These are phyloP conservation scores for Hypoxylon sp. DNA, from an alignment of 2,329 filamentous ascomycete species.

Conservation along the genomic window DNA sequence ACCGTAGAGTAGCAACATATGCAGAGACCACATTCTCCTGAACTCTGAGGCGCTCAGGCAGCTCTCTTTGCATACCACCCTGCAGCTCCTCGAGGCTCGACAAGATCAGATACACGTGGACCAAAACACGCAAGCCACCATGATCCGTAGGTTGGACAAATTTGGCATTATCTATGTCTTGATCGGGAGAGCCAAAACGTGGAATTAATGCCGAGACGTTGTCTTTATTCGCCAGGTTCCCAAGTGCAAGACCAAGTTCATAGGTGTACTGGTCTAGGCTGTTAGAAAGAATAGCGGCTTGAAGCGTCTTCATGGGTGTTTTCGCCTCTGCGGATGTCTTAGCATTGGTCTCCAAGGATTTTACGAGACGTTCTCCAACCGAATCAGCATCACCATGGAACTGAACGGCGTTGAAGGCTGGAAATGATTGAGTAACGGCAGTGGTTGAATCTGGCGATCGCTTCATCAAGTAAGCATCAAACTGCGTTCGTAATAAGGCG, in stretches of 20 bases:
- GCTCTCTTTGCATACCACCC: constrained; percentile 58
- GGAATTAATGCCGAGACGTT: constrained; percentile 62
- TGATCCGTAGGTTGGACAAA: constrained; percentile 71
- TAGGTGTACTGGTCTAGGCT: constrained; percentile 71
- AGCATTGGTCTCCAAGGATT: constrained; percentile 70
- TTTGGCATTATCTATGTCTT: constrained; percentile 60
- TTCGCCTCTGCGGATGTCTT: constrained; percentile 71
- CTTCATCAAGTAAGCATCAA: constrained; percentile 77
- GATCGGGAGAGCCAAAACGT: constrained; percentile 54
- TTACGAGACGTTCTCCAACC: constrained; percentile 72
- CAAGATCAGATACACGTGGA: constrained; percentile 76
- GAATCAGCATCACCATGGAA: constrained; percentile 70
- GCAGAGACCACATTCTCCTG: constrained; percentile 83
- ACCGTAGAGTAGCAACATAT: constrained; percentile 85
- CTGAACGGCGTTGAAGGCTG: constrained; percentile 75
- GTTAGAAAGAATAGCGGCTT: constrained; percentile 80
- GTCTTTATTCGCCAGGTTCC: constrained; percentile 63
- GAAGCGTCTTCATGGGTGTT: constrained; percentile 80
- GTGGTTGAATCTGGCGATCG: constrained; percentile 69
- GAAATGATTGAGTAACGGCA: constrained; percentile 70
- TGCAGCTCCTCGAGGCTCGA: constrained; percentile 75
- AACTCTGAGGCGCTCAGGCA: constrained; percentile 60
- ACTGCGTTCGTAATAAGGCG: constrained; percentile 83
- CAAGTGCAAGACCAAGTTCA: constrained; percentile 70
- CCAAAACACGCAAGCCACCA: constrained; percentile 76